Conservation (phyloP, 768 basidiomycete genomes). For the Trametes cingulata region DNA sequence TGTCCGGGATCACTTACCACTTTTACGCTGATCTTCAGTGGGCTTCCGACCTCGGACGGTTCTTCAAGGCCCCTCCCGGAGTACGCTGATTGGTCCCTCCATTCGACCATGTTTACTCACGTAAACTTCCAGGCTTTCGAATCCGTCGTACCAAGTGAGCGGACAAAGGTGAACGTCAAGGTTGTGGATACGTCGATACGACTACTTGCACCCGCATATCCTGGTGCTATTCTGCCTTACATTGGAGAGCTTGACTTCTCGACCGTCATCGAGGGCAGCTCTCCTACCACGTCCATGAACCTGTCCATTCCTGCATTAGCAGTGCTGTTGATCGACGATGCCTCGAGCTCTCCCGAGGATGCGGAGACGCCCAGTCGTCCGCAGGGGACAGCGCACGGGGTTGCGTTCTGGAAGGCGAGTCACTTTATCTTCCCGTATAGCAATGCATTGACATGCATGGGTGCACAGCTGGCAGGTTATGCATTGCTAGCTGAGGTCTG, state of each 20-base stretch:
- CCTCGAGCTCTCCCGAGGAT: constrained; percentile 35
- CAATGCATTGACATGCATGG: neutral
- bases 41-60: constrained; percentile 58
- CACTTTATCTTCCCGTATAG: neutral
- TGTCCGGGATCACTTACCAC: constrained; percentile 65
- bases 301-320: constrained; percentile 50
- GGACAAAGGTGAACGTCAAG: constrained; percentile 69
- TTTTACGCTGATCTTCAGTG: constrained; percentile 63
- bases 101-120: too few species aligned
- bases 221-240: constrained; percentile 68
- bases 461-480: constrained; percentile 58
- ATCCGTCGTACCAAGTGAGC: constrained; percentile 86
- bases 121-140: constrained; percentile 96
- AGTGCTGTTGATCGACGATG: constrained; percentile 56
- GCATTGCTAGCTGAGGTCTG: constrained; percentile 64
- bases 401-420: constrained; percentile 69
- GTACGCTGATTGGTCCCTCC: too few species aligned
- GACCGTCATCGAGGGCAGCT: constrained; percentile 73
- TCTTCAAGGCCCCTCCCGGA: constrained; percentile 84
- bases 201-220: constrained; percentile 53
- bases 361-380: constrained; percentile 20
- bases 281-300: constrained; percentile 53
- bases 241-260: constrained; percentile 66
- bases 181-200: constrained; percentile 69
- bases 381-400: constrained; percentile 34